These are phyloP conservation scores for Rhizoclosmatium globosum DNA, from an alignment of 192 early-diverging fungal genomes.

Conservation along the genomic window DNA sequence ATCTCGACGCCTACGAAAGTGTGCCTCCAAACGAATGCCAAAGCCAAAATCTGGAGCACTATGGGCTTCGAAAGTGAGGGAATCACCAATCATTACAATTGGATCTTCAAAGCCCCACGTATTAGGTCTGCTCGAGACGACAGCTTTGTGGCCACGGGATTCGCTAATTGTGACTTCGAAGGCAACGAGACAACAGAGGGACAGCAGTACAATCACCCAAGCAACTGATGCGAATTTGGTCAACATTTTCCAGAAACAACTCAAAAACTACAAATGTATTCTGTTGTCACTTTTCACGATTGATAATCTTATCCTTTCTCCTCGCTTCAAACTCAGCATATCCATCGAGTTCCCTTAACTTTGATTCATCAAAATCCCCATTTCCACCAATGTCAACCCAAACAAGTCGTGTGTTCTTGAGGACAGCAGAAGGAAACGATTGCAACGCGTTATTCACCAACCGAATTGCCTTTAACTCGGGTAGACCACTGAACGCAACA, in stretches of 20 bases:
- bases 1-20: not conserved
- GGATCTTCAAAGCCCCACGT: constrained; percentile 31
- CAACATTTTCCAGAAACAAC: not conserved
- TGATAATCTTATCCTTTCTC: constrained; percentile 33
- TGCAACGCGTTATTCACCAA: constrained; percentile 4
- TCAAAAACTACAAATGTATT: not conserved
- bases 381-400: constrained; percentile 33
- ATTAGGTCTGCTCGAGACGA: not conserved
- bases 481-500: not conserved
- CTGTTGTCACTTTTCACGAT: constrained; percentile 18
- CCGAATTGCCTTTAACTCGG: constrained; percentile 16
- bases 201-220: constrained; percentile 20
- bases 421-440: constrained; percentile 9
- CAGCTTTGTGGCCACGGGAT: not conserved
- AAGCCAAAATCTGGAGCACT: not conserved
- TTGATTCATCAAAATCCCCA: constrained; percentile 26
- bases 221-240: not conserved
- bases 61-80: not conserved
- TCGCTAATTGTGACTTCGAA: constrained; percentile 10
- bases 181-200: not conserved
- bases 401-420: constrained; percentile 20
- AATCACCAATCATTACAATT: constrained; percentile 26
- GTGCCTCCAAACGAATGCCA: constrained; percentile 10
- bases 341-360: constrained; percentile 31
- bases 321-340: constrained; percentile 29